Evolutionary conservation across 1,284 basidiomycete species (phyloP).

Genomic region (Pisolithus thermaeus): DNA sequence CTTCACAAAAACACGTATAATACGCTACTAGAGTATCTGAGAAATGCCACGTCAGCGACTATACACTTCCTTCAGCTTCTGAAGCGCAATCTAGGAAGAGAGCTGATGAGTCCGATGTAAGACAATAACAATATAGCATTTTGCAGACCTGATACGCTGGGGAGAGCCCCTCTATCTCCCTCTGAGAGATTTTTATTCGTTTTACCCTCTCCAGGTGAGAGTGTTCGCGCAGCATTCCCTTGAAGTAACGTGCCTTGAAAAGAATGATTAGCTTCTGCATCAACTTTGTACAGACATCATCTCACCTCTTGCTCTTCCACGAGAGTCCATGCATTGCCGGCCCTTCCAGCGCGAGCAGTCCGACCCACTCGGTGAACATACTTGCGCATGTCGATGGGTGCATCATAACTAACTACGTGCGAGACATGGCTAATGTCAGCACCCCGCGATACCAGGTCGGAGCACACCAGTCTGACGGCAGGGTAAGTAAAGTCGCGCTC

Average conservation of each 20-base stretch:
- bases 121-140: too few species aligned
- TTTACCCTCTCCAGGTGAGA: slow-evolving; percentile 72
- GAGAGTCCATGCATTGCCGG: slow-evolving; percentile 88
- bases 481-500: slow-evolving; percentile 9
- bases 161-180: slow-evolving; percentile 41
- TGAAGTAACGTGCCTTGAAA: slow-evolving; percentile 79
- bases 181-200: slow-evolving; percentile 63
- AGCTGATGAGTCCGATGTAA: not conserved
- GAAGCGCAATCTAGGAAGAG: slow-evolving; percentile 31
- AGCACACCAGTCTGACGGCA: slow-evolving; percentile 74
- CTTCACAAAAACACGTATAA: too few species aligned
- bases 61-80: slow-evolving; percentile 33
- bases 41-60: slow-evolving; percentile 11
- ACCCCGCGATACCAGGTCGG: slow-evolving; percentile 94
- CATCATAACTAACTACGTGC: slow-evolving; percentile 93
- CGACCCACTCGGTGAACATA: slow-evolving; percentile 96
- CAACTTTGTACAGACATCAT: not conserved
- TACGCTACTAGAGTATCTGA: not conserved
- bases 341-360: slow-evolving; percentile 86
- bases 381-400: slow-evolving; percentile 92
- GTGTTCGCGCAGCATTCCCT: slow-evolving; percentile 73
- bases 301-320: slow-evolving; percentile 92
- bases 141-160: slow-evolving; percentile 19
- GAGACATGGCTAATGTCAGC: slow-evolving; percentile 90
- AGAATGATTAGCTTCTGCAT: not conserved